Base-by-base conservation (phyloP, 2,329 filamentous ascomycete species). In the Botrytis aclada region DNA sequence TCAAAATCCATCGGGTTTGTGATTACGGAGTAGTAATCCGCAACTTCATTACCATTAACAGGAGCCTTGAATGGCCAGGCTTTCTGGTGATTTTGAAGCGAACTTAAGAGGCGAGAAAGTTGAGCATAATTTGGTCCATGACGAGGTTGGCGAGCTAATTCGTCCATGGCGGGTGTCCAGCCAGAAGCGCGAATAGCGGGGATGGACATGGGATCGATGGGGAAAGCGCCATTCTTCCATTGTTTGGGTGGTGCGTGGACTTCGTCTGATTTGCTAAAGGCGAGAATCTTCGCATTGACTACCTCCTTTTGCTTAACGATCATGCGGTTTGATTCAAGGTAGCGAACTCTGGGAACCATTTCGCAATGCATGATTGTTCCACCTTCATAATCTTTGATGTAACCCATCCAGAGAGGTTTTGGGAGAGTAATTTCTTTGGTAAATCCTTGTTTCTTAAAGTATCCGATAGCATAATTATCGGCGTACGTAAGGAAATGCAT, bases 401-500 rank as follows among this genome's bases (percentile, higher is more conserved):
- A 99, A 4, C 96, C 96, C 96, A 98, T 98, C 96, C 96, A 99
- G 5, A 94, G 91, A 3, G 91, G 90, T 79, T 91, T 92, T 74
- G 96, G 93, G 0, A 99, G 88, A 0, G 95, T 97, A 76, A 99
- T 98, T 79, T 99, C 95, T 82, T 99, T 99, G 2, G 96, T 98
- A 80, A 99, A 99, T 0, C 96, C 96, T 81, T 99, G 96, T 82
- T 99, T 99, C 83, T 98, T 97, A 83, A 99, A 99, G 82, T 98
- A 99, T 18, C 96, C 96, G 77, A 97, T 99, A 56, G 96, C 96
- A 80, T 98, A 98, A 82, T 99, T 99, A 82, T 99, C 96, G 76
- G 96, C 96, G 80, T 99, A 99, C 1, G 96, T 99, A 3, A 99
- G 87, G 82, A 99, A 99, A 83, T 99, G 95, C 95, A 98, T 98